Base-by-base conservation (phyloP, 169 alveolate genomes). In the Eimeria sp. region DNA sequence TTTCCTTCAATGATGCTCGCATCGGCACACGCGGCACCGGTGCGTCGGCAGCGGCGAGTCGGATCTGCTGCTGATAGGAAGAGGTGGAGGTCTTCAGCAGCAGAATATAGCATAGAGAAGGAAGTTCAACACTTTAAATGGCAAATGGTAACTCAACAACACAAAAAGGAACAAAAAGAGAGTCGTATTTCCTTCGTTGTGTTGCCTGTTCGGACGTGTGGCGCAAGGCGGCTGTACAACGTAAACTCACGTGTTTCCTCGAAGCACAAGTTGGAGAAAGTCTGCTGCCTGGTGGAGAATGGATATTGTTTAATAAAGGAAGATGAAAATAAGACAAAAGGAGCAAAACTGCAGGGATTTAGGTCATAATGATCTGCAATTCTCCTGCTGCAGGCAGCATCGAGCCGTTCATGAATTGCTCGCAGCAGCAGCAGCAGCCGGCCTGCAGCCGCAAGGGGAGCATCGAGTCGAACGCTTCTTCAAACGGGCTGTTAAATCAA, bases 361-460 rank as follows among this genome's bases (percentile, higher is more conserved):
- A 11, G n/a, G 11, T 22, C 13, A 27, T 80, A 47, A 27, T 18
- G 22, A 47, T 20, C 6, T 6, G 70, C 89, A 47, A 57, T n/a
- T 14, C 27, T 7, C 20, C 27, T 34, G 61, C 30, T 18, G 78
- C 5, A 11, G 20, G 22, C 87, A 78, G 70, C 76, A 84, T 84
- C 92, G 92, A 84, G 92, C 92, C 92, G 43, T 34, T 27, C 78
- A 27, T 4, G 30, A 84, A 20, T 75, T 20, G 89, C 75, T 63
- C n/a, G 89, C 75, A 34, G 40, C n/a, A 9, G 67, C 89, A 73
- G 70, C 89, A 80, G 67, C 67, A 80, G 89, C 89, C 89, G 89
- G 89, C 89, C 89, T 54, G 47, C 5, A 34, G 11, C 72, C 89
- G 51, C 61, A 43, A 3, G 5, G 43, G 75, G 18, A n/a, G 7